These are phyloP conservation scores for Volvariella surrecta DNA, from an alignment of 1,284 basidiomycete species.

Conservation along the genomic window DNA sequence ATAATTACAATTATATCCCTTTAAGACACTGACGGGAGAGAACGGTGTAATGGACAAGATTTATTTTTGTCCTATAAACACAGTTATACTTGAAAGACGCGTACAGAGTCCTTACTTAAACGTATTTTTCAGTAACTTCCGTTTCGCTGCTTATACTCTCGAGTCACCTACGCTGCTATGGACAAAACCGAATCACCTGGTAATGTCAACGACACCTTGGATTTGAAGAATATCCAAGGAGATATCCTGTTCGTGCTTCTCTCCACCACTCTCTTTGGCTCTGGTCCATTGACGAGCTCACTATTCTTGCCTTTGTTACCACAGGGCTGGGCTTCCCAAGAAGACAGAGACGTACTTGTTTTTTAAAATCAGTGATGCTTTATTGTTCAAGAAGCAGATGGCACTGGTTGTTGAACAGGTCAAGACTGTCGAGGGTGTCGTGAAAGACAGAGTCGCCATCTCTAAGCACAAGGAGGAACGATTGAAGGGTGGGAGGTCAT, in stretches of 20 bases:
- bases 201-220: conserved; percentile 9
- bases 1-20: no score
- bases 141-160: no score
- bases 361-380: conserved; percentile 27
- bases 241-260: conserved; percentile 32
- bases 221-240: conserved; percentile 38
- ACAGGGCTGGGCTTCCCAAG: conserved; percentile 34
- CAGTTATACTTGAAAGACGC: no score
- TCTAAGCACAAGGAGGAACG: conserved; percentile 22
- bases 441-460: conserved; percentile 25
- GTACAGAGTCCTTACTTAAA: no score
- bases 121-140: no score
- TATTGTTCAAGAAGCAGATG: conserved; percentile 22
- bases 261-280: neutral
- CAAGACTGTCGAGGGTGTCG: conserved; percentile 22
- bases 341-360: conserved; percentile 31
- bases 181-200: no score
- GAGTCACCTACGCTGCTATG: no score
- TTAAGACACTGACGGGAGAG: no score
- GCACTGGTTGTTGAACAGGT: conserved; percentile 20
- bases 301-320: conserved; percentile 1
- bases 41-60: no score
- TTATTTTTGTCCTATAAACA: no score
- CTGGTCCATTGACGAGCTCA: neutral
- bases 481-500: conserved; percentile 13